These are phyloP conservation scores for Knoxdaviesia capensis DNA, from an alignment of 2,329 filamentous ascomycete species.

Conservation along the genomic window DNA sequence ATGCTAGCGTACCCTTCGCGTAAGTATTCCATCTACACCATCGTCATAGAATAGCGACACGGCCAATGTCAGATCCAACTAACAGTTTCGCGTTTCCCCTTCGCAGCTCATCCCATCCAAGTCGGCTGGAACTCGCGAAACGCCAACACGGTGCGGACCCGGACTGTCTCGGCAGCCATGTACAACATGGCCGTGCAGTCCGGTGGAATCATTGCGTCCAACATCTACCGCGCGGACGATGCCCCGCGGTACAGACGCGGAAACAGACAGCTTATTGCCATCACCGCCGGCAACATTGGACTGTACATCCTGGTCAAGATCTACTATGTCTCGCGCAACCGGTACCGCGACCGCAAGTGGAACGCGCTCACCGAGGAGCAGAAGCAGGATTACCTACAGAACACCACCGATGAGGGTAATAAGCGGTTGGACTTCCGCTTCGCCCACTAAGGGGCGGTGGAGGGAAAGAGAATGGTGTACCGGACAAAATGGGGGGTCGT, in stretches of 20 bases:
- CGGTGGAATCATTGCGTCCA: conserved; percentile 11
- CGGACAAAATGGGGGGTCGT: too few relatives aligned
- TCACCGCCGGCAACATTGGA: conserved; percentile 25
- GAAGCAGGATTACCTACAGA: conserved; percentile 12
- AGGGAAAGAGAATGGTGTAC: too few relatives aligned
- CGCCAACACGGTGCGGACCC: conserved; percentile 33
- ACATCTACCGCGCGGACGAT: conserved; percentile 22
- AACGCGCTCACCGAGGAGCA: conserved; percentile 21
- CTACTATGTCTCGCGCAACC: conserved; percentile 31
- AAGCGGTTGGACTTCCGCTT: conserved; percentile 23
- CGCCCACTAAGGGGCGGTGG: conserved; percentile 11
- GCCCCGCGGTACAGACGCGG: conserved; percentile 16
- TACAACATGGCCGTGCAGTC: conserved; percentile 28
- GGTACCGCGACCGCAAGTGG: conserved; percentile 22
- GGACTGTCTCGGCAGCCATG: conserved; percentile 34
- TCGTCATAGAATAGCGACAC: background rate
- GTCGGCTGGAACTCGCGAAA: conserved; percentile 38
- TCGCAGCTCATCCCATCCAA: conserved; percentile 25
- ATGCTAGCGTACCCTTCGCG: conserved; percentile 15
- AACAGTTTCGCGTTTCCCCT: conserved; percentile 11
- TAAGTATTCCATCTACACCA: conserved; percentile 3
- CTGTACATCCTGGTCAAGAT: conserved; percentile 26
- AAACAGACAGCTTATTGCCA: conserved; percentile 27
- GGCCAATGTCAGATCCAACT: background rate
- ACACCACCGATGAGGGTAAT: conserved; percentile 22